These are phyloP conservation scores for Phoma herbarum DNA, from an alignment of 2,329 filamentous ascomycete species.

Conservation along the genomic window DNA sequence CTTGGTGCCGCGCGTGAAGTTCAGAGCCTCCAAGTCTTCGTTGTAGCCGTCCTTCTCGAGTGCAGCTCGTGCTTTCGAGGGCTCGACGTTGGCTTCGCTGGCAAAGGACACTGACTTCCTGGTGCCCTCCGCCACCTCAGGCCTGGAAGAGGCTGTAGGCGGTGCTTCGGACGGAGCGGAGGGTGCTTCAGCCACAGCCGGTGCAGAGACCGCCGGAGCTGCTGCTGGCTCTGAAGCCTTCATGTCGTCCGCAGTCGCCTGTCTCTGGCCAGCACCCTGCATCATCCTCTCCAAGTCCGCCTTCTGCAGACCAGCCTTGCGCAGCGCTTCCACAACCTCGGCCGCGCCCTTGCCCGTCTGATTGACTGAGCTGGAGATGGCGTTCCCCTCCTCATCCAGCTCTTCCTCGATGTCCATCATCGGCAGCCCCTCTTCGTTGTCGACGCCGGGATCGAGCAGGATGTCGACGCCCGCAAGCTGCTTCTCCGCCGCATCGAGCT, in stretches of 20 bases:
- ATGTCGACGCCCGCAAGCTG: constrained; percentile 69
- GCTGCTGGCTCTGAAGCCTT: background rate
- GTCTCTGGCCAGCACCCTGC: constrained; percentile 11
- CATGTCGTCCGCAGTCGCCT: background rate
- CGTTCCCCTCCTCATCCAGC: constrained; percentile 87
- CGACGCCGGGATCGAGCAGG: constrained; percentile 66
- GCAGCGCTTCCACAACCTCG: constrained; percentile 74
- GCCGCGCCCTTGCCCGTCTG: constrained; percentile 72
- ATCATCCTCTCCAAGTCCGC: constrained; percentile 35
- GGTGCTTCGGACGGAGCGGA: background rate
- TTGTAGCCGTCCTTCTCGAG: constrained; percentile 37
- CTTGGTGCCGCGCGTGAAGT: constrained; percentile 46
- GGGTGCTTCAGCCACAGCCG: background rate
- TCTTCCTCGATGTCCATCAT: constrained; percentile 93
- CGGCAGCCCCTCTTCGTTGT: constrained; percentile 75
- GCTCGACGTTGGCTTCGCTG: constrained; percentile 62
- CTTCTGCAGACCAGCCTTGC: constrained; percentile 74
- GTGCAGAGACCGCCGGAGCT: background rate
- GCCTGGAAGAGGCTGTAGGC: background rate
- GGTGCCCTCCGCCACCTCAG: constrained; percentile 1
- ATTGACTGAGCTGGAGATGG: constrained; percentile 65
- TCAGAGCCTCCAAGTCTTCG: constrained; percentile 38
- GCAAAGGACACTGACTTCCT: constrained; percentile 72
- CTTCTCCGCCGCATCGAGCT: constrained; percentile 73
- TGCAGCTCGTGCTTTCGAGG: constrained; percentile 15